Base-by-base conservation (phyloP, 1,284 basidiomycete species). In the Apiotrichum porosum region DNA sequence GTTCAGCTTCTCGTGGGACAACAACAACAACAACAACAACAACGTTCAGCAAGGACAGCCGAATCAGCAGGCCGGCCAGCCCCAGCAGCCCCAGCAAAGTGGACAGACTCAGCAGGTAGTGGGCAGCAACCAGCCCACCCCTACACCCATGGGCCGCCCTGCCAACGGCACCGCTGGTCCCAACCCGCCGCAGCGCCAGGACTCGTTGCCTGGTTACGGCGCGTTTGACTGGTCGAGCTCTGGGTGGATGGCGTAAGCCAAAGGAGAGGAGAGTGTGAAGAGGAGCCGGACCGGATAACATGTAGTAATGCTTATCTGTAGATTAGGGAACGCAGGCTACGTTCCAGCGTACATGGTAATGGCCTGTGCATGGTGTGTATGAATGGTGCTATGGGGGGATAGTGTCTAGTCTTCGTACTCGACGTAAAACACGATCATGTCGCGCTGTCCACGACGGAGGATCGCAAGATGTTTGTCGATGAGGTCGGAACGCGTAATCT, bases 401-500 rank as follows among this genome's bases (percentile, higher is more conserved):
- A n/a, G n/a, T n/a, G n/a, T n/a, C n/a, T n/a, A n/a, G n/a, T n/a
- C n/a, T n/a, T n/a, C n/a, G n/a, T n/a, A n/a, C n/a, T 72, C 68
- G 17, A 74, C 31, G 39, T 65, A 80, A 6, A 90, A 65, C 38
- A 91, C 77, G n/a, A 83, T 69, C 49, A 84, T 76, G 43, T 83
- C 85, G 54, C 84, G 81, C 69, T 84, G 88, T 6, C 90, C 90
- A 26, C 82, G 80, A 40, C 85, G 79, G 19, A 93, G 57, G 47
- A 93, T 79, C 10, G 79, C 80, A 6, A 92, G 63, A 33, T 77
- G 77, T 10, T 73, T 77, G 56, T 84, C 83, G 14, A 92, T 73
- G 31, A 93, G 74, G 56, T 84, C 78, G 0, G 58, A 59, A 19
- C 59, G 56, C n/a, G 65, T 53, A 17, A 88, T 57, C 28, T 52